These are phyloP conservation scores for Hyaloperonospora arabidopsidis DNA, from an alignment of 352 stramenopile genomes.

Conservation along the genomic window DNA sequence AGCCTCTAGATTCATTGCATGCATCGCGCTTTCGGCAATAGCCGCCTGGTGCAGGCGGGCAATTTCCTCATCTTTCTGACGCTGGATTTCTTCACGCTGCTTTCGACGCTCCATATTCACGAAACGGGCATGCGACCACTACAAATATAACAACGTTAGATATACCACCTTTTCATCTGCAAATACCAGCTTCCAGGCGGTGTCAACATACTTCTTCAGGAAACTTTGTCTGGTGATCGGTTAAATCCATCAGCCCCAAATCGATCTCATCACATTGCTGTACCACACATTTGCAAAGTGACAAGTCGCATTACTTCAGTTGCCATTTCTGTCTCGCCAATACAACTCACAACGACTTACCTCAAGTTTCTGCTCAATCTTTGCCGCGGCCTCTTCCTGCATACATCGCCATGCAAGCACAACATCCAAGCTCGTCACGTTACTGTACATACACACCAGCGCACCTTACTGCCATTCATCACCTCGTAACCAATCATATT, in stretches of 20 bases:
- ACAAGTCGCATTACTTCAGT: conserved; percentile 1
- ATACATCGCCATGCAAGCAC: conserved; percentile 3
- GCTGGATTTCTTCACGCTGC: conserved; percentile 55
- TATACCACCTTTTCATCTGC: background rate
- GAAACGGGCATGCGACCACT: conserved; percentile 58
- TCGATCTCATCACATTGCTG: conserved; percentile 82
- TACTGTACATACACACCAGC: background rate
- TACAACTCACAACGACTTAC: conserved; percentile 18
- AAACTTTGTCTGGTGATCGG: conserved; percentile 59
- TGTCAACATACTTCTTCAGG: conserved; percentile 47
- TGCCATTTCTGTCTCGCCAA: background rate
- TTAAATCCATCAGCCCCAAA: conserved; percentile 62
- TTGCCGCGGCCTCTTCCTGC: conserved; percentile 46
- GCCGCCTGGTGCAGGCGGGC: conserved; percentile 58
- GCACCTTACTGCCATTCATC: background rate
- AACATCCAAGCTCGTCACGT: background rate
- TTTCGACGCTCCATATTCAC: conserved; percentile 45
- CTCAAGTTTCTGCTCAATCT: conserved; percentile 70
- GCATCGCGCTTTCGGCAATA: conserved; percentile 60
- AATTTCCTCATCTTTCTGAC: conserved; percentile 60
- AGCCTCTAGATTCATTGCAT: conserved; percentile 65
- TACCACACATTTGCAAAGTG: background rate
- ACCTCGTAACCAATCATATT: conserved; percentile 65
- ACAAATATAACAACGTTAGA: conserved; percentile 1
- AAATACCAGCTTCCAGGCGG: background rate